Percentiles rank a stretch among this genome's conserved stretches.
Conservation (phyloP, 345 rosid genomes). For the Dimocarpus longan region DNA sequence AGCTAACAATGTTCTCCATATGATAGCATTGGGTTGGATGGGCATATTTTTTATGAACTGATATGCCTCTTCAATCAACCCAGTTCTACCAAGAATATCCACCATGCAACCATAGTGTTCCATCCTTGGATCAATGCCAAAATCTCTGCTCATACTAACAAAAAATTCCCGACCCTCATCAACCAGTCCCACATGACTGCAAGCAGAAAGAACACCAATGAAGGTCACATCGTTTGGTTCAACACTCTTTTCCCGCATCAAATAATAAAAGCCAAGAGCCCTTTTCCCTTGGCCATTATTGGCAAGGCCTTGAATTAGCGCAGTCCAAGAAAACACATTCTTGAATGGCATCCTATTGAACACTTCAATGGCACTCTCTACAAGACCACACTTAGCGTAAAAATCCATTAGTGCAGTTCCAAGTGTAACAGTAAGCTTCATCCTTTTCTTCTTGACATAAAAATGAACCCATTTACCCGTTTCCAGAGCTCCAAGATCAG, state of each 20-base stretch:
- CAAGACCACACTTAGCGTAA: constrained; percentile 39
- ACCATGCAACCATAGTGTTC: constrained; percentile 49
- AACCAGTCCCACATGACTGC: constrained; percentile 40
- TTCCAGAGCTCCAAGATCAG: constrained; percentile 41
- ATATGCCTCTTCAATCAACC: constrained; percentile 44
- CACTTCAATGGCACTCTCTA: constrained; percentile 38
- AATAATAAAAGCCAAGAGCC: constrained; percentile 33
- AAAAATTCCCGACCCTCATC: constrained; percentile 37
- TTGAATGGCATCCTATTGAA: constrained; percentile 35
- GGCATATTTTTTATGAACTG: constrained; percentile 48
- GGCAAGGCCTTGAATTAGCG: constrained; percentile 47
- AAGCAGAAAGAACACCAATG: constrained; percentile 43
- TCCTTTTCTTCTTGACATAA: constrained; percentile 31
- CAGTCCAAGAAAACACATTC: constrained; percentile 43
- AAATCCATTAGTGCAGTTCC: constrained; percentile 44
- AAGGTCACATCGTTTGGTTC: constrained; percentile 42
- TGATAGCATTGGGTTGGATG: constrained; percentile 40
- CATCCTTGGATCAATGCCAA: constrained; percentile 32
- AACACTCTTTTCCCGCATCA: constrained; percentile 33
- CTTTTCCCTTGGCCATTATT: constrained; percentile 42
- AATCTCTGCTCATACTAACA: constrained; percentile 38
- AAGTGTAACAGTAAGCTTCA: constrained; percentile 40
- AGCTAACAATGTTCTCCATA: constrained; percentile 52
- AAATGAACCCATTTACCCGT: constrained; percentile 47
- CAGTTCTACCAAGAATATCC: constrained; percentile 50